A percentile compares a stretch with the other conserved stretches of the same genome.
Evolutionary conservation across 2,329 filamentous ascomycete species (phyloP).

Genomic region (Fusarium oxysporum): DNA sequence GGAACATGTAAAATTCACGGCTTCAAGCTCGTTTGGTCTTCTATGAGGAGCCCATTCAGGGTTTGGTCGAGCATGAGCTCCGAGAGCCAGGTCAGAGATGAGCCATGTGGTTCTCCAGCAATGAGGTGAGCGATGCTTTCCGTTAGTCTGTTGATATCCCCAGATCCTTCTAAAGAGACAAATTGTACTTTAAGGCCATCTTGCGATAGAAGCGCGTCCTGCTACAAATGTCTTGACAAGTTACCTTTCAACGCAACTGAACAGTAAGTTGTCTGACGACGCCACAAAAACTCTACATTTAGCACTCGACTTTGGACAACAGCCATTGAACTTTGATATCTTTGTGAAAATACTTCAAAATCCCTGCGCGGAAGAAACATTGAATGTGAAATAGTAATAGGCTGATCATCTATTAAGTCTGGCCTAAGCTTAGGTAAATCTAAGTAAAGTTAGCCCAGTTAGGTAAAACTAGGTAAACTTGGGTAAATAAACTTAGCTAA

Average conservation of each 20-base stretch:
- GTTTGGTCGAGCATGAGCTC: not conserved
- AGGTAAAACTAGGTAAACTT: not conserved
- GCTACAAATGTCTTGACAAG: not conserved
- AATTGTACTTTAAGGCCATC: not conserved
- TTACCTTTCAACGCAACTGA: not conserved
- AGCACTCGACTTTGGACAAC: no score
- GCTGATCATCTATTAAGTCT: not conserved
- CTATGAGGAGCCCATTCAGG: not conserved
- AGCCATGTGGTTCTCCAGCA: not conserved
- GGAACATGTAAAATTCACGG: not conserved
- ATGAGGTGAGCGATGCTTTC: not conserved
- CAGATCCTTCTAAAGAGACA: not conserved
- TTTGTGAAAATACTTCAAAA: no score
- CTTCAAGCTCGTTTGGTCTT: not conserved
- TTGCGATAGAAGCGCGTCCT: not conserved
- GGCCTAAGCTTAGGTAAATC: not conserved
- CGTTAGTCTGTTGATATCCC: no score
- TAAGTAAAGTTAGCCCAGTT: not conserved
- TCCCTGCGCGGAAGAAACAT: not conserved
- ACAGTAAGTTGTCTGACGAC: not conserved
- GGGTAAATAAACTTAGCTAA: not conserved
- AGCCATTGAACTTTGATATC: no score
- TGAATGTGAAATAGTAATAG: not conserved
- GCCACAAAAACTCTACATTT: not conserved
- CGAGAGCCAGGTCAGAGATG: not conserved